Conservation (phyloP, 1,139 yeast species). For the Tardiomyces depauwii region DNA sequence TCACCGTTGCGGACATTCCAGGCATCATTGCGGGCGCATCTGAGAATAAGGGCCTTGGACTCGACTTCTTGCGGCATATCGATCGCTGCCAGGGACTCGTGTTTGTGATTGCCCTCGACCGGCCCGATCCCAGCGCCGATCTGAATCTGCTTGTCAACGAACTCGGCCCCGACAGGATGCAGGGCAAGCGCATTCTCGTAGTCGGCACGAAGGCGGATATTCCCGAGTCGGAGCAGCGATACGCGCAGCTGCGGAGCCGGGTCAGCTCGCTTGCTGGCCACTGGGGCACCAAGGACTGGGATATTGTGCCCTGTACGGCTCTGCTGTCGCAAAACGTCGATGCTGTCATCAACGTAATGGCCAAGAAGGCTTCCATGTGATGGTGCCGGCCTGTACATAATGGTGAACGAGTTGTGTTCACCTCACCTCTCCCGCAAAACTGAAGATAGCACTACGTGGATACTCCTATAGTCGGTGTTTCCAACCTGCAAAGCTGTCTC, state of each 20-base stretch:
- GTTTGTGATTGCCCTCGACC: conserved; percentile 71
- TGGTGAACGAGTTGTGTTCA: too few relatives aligned
- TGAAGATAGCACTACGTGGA: too few relatives aligned
- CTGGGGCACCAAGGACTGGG: conserved; percentile 38
- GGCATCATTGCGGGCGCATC: conserved; percentile 84
- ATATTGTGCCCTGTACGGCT: conserved; percentile 78
- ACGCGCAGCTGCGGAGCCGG: conserved; percentile 30
- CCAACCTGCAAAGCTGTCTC: too few relatives aligned
- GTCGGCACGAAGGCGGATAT: conserved; percentile 91
- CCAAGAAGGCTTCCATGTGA: conserved; percentile 39
- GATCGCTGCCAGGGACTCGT: conserved; percentile 87
- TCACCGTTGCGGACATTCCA: conserved; percentile 95
- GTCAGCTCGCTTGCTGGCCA: conserved; percentile 21
- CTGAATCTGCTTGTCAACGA: conserved; percentile 52
- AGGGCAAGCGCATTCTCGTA: conserved; percentile 51
- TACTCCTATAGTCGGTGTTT: too few relatives aligned
- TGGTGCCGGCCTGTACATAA: neutral
- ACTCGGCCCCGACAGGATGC: conserved; percentile 52
- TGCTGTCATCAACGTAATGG: conserved; percentile 59
- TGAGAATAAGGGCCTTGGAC: conserved; percentile 82
- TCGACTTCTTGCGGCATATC: conserved; percentile 81
- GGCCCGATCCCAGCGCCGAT: conserved; percentile 50
- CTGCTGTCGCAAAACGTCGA: conserved; percentile 60
- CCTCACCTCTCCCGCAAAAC: too few relatives aligned
- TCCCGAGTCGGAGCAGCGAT: conserved; percentile 39